Base-by-base conservation (phyloP, 2,329 filamentous ascomycete genomes). In the Periconia sp. region DNA sequence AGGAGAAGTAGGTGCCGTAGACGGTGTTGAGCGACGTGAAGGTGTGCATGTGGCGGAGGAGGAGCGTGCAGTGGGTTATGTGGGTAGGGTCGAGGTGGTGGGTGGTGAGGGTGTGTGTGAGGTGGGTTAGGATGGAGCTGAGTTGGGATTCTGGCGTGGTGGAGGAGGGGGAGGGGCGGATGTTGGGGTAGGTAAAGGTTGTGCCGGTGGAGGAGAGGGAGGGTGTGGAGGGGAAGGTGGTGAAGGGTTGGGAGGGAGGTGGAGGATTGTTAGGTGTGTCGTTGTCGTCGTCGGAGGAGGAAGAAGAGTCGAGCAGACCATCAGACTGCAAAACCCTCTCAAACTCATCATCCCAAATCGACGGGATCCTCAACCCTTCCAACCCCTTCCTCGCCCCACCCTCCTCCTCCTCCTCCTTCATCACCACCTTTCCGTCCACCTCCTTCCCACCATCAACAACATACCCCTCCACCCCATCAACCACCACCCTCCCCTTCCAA, bases 1-100 rank as follows among this genome's bases (percentile, higher is more conserved):
- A 79, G 18, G 77, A 76, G 73, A 97, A 97, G 41, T 92, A 81
- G 9, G 81, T 79, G 6, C 85, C 86, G 73, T 97, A 99, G 57
- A 89, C 77, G 23, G 78, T 72, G 73, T 97, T 97, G 62, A 96
- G 79, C 15, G 77, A 65, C 0, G 85, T 79, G 72, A 97, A 99
- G 73, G 92, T 86, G 18, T 82, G 72, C 89, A 97, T 97, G 52
- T 81, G 82, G 49, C 88, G 85, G 33, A 99, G 83, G 46, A 95
- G 76, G 49, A 97, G 79, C 1, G 81, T 84, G 37, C 79, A 82
- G 54, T 71, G 68, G 33, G 73, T 74, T 27, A 74, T 69, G 18
- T 59, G 52, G 13, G 59, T 70, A 60, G 11, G 57, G 52, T n/a
- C n/a, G 23, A 74, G 62, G 15, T 63, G 54, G 49, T 62, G 58